Percentiles rank a stretch among this genome's conserved stretches.
Evolutionary conservation across 2,329 filamentous ascomycete genomes (phyloP).

Genomic region (Xylariaceae sp.): DNA sequence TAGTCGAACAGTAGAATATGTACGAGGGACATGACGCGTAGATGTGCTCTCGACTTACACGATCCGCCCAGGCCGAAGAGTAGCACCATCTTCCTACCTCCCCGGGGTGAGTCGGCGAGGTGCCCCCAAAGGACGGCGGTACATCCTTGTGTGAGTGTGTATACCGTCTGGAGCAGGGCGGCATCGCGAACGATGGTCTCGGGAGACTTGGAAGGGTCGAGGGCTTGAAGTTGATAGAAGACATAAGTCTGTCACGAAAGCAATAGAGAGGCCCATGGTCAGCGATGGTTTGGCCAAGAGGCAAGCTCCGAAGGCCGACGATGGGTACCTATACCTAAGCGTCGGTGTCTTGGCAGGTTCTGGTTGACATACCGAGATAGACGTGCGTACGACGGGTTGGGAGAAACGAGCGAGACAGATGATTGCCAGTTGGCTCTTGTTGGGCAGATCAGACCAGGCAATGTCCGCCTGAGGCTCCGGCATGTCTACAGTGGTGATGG

Average conservation of each 20-base stretch:
- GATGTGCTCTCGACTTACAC: conserved; percentile 11
- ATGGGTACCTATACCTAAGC: neutral
- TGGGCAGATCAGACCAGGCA: conserved; percentile 10
- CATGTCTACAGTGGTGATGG: too few relatives aligned
- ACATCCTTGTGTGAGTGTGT: conserved; percentile 10
- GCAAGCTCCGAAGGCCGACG: neutral
- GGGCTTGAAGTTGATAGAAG: conserved; percentile 9
- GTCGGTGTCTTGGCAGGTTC: neutral
- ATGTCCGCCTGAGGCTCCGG: conserved; percentile 1
- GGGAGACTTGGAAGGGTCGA: conserved; percentile 9
- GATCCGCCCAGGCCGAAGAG: conserved; percentile 8
- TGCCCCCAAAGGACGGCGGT: conserved; percentile 12
- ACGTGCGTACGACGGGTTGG: conserved; percentile 9
- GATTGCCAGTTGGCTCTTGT: conserved; percentile 9
- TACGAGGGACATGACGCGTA: neutral
- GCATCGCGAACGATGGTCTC: conserved; percentile 11
- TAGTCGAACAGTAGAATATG: neutral
- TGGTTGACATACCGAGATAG: conserved; percentile 9
- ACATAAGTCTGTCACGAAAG: conserved; percentile 13
- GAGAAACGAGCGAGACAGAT: conserved; percentile 10
- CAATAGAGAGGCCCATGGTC: neutral
- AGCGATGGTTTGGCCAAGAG: neutral
- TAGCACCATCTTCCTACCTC: conserved; percentile 10
- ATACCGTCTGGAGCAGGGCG: conserved; percentile 12
- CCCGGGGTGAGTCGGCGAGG: conserved; percentile 9